Evolutionary conservation across 2,329 filamentous ascomycete species (phyloP), one percentile per base, ranked within the genome.

Genomic region (Myrmaecium sp.): DNA sequence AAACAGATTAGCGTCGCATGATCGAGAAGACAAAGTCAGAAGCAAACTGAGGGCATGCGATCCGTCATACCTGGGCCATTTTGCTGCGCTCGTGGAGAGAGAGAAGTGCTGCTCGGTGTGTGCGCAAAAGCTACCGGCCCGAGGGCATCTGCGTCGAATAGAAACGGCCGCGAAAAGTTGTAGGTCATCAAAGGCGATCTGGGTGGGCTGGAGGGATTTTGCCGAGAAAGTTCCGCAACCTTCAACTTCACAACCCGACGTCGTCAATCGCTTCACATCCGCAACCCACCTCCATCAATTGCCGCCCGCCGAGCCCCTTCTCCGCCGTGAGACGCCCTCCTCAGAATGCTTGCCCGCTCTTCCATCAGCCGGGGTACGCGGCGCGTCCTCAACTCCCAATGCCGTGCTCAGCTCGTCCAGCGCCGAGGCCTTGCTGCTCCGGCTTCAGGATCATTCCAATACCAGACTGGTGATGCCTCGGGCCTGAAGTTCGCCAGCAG

Each of bases 401-500:
- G 66, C 54, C n/a, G n/a, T n/a, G 67, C 66, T 47, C 49, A 54
- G 37, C 51, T 59, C 43, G 49, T 54, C 43, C 58, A 62, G 51
- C 62, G 62, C 54, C 66, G 74, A 51, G 64, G 64, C 39, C 64
- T 78, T 44, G 71, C 73, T 44, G 66, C 69, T 40, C 63, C 79
- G 43, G 66, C 69, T 60, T 78, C 64, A 57, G 70, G 70, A 37
- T 74, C 79, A 42, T 80, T 84, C 60, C 73, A 78, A 54, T 98
- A 91, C 63, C 76, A 94, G 60, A 72, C 78, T 36, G 69, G 78
- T 50, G 79, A 92, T 57, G 70, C 79, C 55, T 70, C 74, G 53
- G 86, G 86, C 48, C 64, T 95, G 59, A 94, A 93, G 68, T 69
- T 91, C 44, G 84, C 86, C 50, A 80, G 80, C 61, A 74, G 86